Percentiles rank a stretch among this genome's conserved stretches.
phyloP scores from a whole-genome alignment of 176 grass and related monocot genomes.

The Miscanthus lutarioriparius region DNA sequence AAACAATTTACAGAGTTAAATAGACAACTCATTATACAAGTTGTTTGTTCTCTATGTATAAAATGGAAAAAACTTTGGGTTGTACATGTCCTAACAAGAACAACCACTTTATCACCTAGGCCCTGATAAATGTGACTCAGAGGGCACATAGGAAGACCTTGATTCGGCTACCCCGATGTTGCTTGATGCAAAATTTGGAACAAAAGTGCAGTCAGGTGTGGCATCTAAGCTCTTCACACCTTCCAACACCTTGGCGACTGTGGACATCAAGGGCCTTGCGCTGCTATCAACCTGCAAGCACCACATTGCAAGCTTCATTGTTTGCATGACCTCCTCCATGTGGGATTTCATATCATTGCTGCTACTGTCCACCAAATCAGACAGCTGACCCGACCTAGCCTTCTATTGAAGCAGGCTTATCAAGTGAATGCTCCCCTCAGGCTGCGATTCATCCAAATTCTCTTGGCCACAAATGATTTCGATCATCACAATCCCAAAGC shows the following conservation, averaged over 20 bases:
- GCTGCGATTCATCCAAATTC: slow-evolving; percentile 4
- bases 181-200: not conserved
- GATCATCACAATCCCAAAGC: slow-evolving; percentile 2
- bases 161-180: not conserved
- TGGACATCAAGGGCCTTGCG: slow-evolving; percentile 2
- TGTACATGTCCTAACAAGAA: not conserved
- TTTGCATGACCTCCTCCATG: not conserved
- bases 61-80: no score
- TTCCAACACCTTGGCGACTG: slow-evolving; percentile 10
- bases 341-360: not conserved
- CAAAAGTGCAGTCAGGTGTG: not conserved
- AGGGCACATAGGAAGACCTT: not conserved
- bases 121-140: slow-evolving; percentile 1
- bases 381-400: not conserved
- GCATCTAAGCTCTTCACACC: not conserved
- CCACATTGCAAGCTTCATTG: slow-evolving; percentile 20
- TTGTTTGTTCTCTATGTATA: no score
- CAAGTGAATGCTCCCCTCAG: not conserved
- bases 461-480: not conserved
- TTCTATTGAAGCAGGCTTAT: not conserved
- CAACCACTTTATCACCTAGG: not conserved
- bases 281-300: slow-evolving; percentile 11
- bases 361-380: slow-evolving; percentile 15
- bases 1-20: no score
- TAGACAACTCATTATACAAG: no score